Conservation (phyloP, 768 basidiomycete genomes). For the Trametes sanguinea region DNA sequence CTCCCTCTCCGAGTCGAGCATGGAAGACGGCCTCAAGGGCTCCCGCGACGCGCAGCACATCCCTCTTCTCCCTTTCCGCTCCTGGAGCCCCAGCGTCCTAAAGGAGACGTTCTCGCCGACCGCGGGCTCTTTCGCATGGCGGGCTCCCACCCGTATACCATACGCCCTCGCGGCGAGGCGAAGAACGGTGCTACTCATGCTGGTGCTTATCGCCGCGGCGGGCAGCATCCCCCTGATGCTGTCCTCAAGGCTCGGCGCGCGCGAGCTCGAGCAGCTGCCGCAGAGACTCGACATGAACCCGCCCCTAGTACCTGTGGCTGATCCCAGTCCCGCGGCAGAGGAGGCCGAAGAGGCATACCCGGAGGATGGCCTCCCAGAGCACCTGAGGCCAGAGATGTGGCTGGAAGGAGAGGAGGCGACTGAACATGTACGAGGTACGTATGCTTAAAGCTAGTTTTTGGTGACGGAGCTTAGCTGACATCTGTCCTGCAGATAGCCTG, state of each 20-base stretch:
- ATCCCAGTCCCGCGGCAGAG: neutral
- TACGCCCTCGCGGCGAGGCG: neutral
- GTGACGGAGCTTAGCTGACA: neutral
- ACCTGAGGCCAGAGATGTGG: conserved; percentile 14
- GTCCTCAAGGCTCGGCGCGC: neutral
- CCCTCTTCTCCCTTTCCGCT: conserved; percentile 6
- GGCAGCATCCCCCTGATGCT: conserved; percentile 3
- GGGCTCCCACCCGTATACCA: neutral
- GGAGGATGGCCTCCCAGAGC: conserved; percentile 4
- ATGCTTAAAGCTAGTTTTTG: neutral
- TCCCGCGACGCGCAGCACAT: neutral
- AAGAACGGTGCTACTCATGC: neutral
- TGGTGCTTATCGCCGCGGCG: neutral
- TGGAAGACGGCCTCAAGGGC: conserved; percentile 1
- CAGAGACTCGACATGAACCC: neutral
- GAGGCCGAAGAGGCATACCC: neutral
- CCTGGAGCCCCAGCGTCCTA: conserved; percentile 7
- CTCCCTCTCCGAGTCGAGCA: conserved; percentile 2
- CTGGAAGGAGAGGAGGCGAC: conserved; percentile 48
- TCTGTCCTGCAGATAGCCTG: conserved; percentile 48
- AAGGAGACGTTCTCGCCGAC: conserved; percentile 11
- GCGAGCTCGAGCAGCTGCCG: neutral
- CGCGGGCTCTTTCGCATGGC: neutral
- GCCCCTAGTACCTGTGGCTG: neutral
- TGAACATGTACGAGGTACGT: conserved; percentile 44